Conservation (phyloP, 176 grass and related monocot species). For the Ensete ventricosum region DNA sequence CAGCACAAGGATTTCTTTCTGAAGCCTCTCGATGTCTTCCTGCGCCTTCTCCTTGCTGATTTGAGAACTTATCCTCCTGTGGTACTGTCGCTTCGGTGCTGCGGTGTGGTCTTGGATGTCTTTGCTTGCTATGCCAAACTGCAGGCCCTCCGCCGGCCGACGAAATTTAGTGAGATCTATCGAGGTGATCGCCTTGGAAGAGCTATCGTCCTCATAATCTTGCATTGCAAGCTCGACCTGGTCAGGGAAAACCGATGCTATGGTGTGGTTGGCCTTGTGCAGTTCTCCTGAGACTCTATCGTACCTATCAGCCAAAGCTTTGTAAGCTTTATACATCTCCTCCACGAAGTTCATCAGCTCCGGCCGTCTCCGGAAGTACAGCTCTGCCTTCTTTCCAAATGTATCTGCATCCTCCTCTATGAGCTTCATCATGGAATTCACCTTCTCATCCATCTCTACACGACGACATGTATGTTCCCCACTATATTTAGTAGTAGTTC, state of each 20-base stretch:
- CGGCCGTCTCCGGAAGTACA: conserved; percentile 59
- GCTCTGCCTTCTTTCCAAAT: conserved; percentile 60
- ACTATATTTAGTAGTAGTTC: background rate
- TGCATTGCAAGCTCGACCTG: conserved; percentile 1
- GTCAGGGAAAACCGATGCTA: conserved; percentile 4
- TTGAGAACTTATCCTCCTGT: conserved; percentile 6
- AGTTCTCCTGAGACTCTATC: conserved; percentile 39
- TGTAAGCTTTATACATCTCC: conserved; percentile 60
- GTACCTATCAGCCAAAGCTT: conserved; percentile 38
- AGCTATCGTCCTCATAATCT: background rate
- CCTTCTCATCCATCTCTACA: conserved; percentile 60
- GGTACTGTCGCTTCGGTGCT: background rate
- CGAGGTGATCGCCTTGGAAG: background rate
- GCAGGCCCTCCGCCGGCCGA: background rate
- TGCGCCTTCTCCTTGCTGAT: conserved; percentile 14
- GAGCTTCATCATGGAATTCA: conserved; percentile 58
- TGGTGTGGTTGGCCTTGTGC: conserved; percentile 19
- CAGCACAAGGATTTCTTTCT: conserved; percentile 11
- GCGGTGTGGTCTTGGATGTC: background rate
- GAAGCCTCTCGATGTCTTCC: conserved; percentile 12
- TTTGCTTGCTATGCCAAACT: background rate
- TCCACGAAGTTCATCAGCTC: conserved; percentile 57
- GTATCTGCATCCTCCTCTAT: conserved; percentile 62
- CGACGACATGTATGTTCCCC: background rate
- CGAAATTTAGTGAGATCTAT: background rate